Evolutionary conservation across 768 basidiomycete species (phyloP).

Genomic region (Pisolithus orientalis): DNA sequence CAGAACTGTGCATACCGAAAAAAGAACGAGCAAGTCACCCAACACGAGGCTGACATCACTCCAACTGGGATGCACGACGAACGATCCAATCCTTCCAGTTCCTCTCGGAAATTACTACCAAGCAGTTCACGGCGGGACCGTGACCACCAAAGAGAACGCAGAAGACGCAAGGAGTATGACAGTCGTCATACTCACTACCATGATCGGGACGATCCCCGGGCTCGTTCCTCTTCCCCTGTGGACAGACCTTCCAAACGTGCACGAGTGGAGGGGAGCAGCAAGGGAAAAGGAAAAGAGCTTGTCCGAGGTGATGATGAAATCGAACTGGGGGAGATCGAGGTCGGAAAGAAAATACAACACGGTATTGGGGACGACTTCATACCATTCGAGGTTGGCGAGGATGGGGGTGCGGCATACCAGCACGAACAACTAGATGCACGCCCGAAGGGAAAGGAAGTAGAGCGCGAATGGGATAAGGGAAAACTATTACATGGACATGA

Average conservation of each 20-base stretch:
- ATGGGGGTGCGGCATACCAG: conserved; percentile 5
- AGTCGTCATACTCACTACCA: conserved; percentile 1
- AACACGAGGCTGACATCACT: not conserved
- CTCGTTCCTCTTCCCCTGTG: conserved; percentile 12
- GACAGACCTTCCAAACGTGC: conserved; percentile 13
- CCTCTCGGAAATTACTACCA: not conserved
- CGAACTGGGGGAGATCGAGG: conserved; percentile 8
- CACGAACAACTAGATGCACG: conserved; percentile 13
- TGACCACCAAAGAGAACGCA: not conserved
- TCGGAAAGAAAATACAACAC: conserved; percentile 9
- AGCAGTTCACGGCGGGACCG: not conserved
- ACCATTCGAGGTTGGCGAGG: conserved; percentile 18
- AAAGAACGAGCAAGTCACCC: no score
- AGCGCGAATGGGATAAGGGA: conserved; percentile 38
- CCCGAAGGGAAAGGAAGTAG: conserved; percentile 16
- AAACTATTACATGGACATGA: conserved; percentile 18
- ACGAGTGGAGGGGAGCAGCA: conserved; percentile 8
- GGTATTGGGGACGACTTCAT: conserved; percentile 28
- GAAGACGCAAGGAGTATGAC: not conserved
- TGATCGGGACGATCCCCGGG: not conserved
- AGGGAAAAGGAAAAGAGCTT: conserved; percentile 18
- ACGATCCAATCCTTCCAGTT: conserved; percentile 13
- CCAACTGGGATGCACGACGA: conserved; percentile 13
- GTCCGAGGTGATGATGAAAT: not conserved
- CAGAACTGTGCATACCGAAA: no score